Evolutionary conservation across 2,329 filamentous ascomycete species (phyloP), one percentile per base, ranked within the genome.

Genomic region (Sclerotinia spermophila): DNA sequence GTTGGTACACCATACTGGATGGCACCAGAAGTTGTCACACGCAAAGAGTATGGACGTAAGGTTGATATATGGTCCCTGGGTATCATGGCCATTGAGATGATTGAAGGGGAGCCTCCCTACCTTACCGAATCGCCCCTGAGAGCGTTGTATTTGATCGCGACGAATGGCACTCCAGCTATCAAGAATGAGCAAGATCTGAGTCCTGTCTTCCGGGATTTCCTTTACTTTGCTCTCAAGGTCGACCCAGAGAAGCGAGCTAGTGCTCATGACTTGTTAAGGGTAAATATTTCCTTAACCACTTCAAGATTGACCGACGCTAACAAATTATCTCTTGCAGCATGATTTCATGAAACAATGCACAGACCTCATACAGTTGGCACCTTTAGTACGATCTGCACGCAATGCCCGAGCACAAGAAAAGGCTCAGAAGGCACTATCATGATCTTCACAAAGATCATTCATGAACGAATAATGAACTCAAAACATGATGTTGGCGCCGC

Each of bases 11-110:
- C 96, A 2, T 99, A 99, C 82, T 99, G 96, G 96, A 99, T 99
- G 96, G 96, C 96, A 1, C 96, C 96, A 5, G 96, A 99, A 82
- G 95, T 99, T 33, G 96, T 99, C 40, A 98, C 94, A 10, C 87
- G 94, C 56, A 98, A 98, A 81, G 96, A 98, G 82, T 99, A 99
- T 81, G 96, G 96, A 75, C 91, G 95, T 73, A 99, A 98, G 82
- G 95, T 99, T 69, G 96, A 99, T 79, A 97, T 99, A 76, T 99
- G 96, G 96, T 97, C 93, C 71, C 84, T 99, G 59, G 96, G 96
- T 71, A 99, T 99, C 82, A 98, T 99, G 96, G 94, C 96, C 11
- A 98, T 99, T 78, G 96, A 99, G 82, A 99, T 99, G 96, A 97
- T 99, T 75, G 96, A 98, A 82, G 96, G 95, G 80, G 96, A 98